Evolutionary conservation across 495 filamentous ascomycete species (phyloP), one percentile per base, ranked within the genome.

Genomic region (Aspergillus sclerotiicarbonarius): DNA sequence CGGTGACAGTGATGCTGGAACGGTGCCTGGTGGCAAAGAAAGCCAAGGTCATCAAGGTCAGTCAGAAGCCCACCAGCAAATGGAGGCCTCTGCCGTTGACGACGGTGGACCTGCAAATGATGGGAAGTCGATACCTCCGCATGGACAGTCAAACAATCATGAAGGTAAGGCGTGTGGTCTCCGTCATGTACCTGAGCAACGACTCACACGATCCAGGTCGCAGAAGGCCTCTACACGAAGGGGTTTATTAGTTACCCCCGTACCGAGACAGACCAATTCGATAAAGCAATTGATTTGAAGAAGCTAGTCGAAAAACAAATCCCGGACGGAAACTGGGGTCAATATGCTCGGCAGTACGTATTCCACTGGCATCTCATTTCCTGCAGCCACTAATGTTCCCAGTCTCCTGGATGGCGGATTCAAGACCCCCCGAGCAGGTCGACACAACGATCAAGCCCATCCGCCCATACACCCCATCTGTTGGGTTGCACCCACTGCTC

Each of bases 101-200:
- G 0, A 98, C 94, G 0, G 90, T 98, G n/a, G 95, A 98, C 63
- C 75, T 98, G n/a, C 94, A 98, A 67, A 98, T 96, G 78, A 91
- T 91, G 79, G 94, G 95, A 18, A 94, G 86, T 60, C 79, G 82
- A 51, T 95, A 92, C 65, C 79, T 98, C 12, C 82, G 85, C 18
- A 86, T 98, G 82, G 90, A 89, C 57, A 90, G 90, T 73, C 86
- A 95, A 57, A 75, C 84, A 41, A 90, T 95, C 41, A 96, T 98
- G 92, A 87, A 84, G 61, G 82, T 84, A 64, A 20, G 15, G n/a
- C 55, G 47, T 19, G 31, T 15, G 37, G 52, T 25, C 54, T 55
- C 15, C 15, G 39, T 7, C 29, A 6, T 31, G 8, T 16, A 18
- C 18, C 35, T 20, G 18, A 58, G 19, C 30, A 39, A 25, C 52